Evolutionary conservation across 306 rosid species (phyloP).

Genomic region (Mimosa bimucronata): DNA sequence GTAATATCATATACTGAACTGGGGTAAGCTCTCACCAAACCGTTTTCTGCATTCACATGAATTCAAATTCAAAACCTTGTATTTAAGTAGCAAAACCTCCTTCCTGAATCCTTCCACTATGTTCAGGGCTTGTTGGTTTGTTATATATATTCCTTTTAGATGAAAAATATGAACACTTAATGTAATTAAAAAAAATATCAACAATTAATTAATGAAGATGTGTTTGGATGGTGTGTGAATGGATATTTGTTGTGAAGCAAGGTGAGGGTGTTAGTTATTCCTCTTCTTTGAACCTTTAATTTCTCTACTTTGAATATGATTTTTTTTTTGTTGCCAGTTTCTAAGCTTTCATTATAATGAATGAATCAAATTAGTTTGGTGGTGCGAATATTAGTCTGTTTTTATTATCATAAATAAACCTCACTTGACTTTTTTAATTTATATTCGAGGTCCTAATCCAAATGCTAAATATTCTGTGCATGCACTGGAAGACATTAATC

Average conservation of each 20-base stretch:
- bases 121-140: no score
- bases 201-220: not conserved
- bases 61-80: no score
- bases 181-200: no score
- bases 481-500: not conserved
- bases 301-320: not conserved
- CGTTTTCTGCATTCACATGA: no score
- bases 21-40: no score
- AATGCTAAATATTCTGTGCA: not conserved
- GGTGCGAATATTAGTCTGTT: not conserved
- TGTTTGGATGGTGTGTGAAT: not conserved
- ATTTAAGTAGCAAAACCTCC: no score
- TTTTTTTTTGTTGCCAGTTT: not conserved
- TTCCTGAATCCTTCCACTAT: no score
- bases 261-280: not conserved
- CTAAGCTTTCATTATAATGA: constrained; percentile 8
- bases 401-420: not conserved
- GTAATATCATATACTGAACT: no score
- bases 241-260: not conserved
- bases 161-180: not conserved
- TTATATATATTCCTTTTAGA: not conserved
- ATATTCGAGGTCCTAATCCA: not conserved
- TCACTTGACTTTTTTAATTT: not conserved
- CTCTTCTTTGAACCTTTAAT: not conserved
- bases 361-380: constrained; percentile 16